A percentile compares a stretch with the other conserved stretches of the same genome.
Evolutionary conservation across 306 rosid genomes (phyloP).

Genomic region (Acacia melanoxylon): DNA sequence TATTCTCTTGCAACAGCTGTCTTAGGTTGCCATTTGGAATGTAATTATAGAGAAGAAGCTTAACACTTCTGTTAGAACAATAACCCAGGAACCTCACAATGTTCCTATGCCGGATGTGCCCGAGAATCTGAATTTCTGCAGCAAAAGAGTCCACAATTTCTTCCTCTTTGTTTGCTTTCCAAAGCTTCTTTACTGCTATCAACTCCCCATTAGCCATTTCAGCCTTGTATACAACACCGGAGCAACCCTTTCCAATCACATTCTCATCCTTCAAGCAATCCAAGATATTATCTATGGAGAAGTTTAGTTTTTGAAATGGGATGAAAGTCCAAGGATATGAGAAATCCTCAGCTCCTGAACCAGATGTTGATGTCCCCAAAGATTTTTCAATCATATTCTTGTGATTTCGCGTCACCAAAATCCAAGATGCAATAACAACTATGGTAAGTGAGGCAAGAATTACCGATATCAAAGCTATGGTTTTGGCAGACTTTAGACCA

Average conservation of each 20-base stretch:
- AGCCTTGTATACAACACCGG: conserved; percentile 82
- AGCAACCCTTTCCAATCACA: conserved; percentile 89
- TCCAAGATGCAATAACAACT: conserved; percentile 77
- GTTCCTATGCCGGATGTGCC: conserved; percentile 93
- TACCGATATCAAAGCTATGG: conserved; percentile 54
- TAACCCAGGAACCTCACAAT: conserved; percentile 90
- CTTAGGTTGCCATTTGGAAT: conserved; percentile 89
- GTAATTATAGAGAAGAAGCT: conserved; percentile 91
- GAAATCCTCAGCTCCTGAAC: conserved; percentile 86
- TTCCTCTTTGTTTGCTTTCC: conserved; percentile 89
- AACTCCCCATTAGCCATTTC: conserved; percentile 80
- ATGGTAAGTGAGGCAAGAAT: conserved; percentile 64
- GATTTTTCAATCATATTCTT: conserved; percentile 56
- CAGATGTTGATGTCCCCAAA: conserved; percentile 38
- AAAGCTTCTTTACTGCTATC: conserved; percentile 92
- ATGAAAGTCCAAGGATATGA: conserved; percentile 99
- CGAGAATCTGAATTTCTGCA: conserved; percentile 95
- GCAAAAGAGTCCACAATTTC: conserved; percentile 85
- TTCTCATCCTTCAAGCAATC: conserved; percentile 90
- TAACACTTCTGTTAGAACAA: conserved; percentile 87
- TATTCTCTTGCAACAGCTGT: conserved; percentile 77
- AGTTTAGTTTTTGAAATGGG: conserved; percentile 89
- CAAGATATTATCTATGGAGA: conserved; percentile 77
- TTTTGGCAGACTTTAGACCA: conserved; percentile 67
- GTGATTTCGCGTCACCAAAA: conserved; percentile 55